Conservation (phyloP, 768 basidiomycete genomes). For the Trametes cingulata region DNA sequence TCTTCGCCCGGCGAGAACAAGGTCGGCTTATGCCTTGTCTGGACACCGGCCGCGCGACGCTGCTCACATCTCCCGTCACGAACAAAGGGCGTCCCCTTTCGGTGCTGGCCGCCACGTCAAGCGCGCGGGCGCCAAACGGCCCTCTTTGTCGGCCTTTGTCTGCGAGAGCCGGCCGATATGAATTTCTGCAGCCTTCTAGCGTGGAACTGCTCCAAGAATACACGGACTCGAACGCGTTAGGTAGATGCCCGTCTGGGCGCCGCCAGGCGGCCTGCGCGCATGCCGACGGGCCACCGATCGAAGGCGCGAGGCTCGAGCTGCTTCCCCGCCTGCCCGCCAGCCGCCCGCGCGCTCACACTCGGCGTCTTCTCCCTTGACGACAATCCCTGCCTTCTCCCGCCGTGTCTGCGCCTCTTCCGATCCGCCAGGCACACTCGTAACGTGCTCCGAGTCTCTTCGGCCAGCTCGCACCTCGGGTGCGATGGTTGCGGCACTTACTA, state of each 20-base stretch:
- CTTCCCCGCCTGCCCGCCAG: no score
- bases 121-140: not conserved
- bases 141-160: not conserved
- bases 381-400: not conserved
- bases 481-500: not conserved
- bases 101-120: not conserved
- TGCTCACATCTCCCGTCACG: not conserved
- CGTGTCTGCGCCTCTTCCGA: not conserved
- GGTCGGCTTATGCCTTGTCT: not conserved
- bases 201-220: not conserved
- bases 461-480: constrained; percentile 1
- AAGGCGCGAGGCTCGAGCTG: not conserved
- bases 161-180: not conserved
- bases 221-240: not conserved
- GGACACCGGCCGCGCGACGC: not conserved
- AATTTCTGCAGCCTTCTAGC: not conserved
- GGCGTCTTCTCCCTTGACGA: constrained; percentile 12
- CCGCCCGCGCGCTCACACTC: not conserved
- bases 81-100: not conserved
- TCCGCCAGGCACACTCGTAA: not conserved
- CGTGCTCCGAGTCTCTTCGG: not conserved
- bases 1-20: not conserved
- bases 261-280: not conserved
- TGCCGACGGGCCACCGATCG: not conserved
- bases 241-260: not conserved